A percentile compares a stretch with the other conserved stretches of the same genome.
Evolutionary conservation across 768 basidiomycete genomes (phyloP).

Genomic region (Boletus insuetus): DNA sequence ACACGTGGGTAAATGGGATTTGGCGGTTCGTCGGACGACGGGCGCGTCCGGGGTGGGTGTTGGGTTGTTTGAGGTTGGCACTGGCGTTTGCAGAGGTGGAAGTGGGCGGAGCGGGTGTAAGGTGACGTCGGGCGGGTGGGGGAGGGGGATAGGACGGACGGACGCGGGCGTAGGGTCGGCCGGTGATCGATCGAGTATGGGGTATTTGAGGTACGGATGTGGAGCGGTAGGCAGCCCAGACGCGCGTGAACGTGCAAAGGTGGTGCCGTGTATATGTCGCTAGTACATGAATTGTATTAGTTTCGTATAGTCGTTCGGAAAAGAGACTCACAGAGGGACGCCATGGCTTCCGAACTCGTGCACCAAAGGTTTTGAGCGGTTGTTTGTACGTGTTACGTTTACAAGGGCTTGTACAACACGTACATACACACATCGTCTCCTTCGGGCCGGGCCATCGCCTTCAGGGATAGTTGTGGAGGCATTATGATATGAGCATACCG

Average conservation of each 20-base stretch:
- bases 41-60: not conserved
- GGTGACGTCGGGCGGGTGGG: slow-evolving; percentile 16
- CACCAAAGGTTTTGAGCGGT: slow-evolving; percentile 4
- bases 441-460: too few species aligned
- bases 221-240: not conserved
- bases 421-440: too few species aligned
- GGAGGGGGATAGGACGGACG: not conserved
- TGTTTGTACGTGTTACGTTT: slow-evolving; percentile 29
- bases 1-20: slow-evolving; percentile 44
- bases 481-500: too few species aligned
- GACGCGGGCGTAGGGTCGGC: not conserved
- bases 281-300: not conserved
- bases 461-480: too few species aligned
- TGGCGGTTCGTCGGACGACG: slow-evolving; percentile 34
- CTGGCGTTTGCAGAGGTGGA: too few species aligned
- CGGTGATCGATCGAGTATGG: slow-evolving; percentile 6
- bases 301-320: not conserved
- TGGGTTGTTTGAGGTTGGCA: too few species aligned
- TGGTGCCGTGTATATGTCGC: not conserved
- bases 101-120: not conserved
- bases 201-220: not conserved
- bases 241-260: slow-evolving; percentile 4
- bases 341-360: not conserved
- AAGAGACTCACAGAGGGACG: slow-evolving; percentile 6
- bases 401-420: slow-evolving; percentile 24